phyloP scores from a whole-genome alignment of 768 basidiomycete species.

The Sarcomyxa edulis region DNA sequence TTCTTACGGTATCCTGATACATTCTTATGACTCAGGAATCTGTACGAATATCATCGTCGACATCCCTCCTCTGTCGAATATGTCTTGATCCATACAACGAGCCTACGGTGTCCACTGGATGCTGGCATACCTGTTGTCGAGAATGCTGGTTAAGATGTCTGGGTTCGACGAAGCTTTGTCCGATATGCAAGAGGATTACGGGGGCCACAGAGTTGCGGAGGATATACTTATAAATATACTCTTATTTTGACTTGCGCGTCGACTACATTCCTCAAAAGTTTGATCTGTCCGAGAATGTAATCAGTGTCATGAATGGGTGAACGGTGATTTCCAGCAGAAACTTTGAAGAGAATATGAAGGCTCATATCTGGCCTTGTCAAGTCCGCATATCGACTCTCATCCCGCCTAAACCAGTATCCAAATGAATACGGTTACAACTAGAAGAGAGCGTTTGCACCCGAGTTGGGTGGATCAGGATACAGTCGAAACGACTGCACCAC shows the following conservation, averaged over 20 bases:
- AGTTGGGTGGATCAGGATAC: constrained; percentile 25
- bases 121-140: constrained; percentile 84
- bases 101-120: constrained; percentile 76
- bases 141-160: constrained; percentile 85
- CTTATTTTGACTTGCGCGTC: background rate
- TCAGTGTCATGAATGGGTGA: no score
- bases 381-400: constrained; percentile 47
- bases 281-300: background rate
- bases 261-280: background rate
- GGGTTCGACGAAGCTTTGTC: constrained; percentile 76
- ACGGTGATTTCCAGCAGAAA: no score
- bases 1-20: constrained; percentile 2
- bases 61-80: constrained; percentile 60
- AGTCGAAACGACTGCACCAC: constrained; percentile 37
- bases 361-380: constrained; percentile 90
- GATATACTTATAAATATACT: constrained; percentile 52
- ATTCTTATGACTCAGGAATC: constrained; percentile 33
- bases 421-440: constrained; percentile 46
- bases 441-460: constrained; percentile 8
- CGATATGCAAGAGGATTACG: constrained; percentile 85
- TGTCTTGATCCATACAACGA: constrained; percentile 76
- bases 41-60: constrained; percentile 31
- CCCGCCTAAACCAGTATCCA: constrained; percentile 46
- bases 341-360: constrained; percentile 13
- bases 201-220: constrained; percentile 68